phyloP scores from a whole-genome alignment of 345 rosid genomes.

The Trapa incisa region DNA sequence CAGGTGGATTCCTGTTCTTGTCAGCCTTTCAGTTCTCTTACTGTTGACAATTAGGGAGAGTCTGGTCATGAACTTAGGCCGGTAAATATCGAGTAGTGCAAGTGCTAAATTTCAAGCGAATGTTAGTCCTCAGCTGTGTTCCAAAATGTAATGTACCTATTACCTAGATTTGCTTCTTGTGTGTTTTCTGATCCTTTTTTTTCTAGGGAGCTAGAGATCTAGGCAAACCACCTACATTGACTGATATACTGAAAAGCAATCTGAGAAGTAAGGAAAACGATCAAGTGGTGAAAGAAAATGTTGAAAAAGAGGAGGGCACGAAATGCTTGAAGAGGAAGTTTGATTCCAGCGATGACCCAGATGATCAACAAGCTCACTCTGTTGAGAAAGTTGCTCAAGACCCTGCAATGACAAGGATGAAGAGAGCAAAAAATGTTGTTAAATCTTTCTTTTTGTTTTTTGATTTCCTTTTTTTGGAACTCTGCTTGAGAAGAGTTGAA shows the following conservation, averaged over 20 bases:
- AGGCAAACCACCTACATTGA: slow-evolving; percentile 68
- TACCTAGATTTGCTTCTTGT: not conserved
- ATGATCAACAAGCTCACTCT: slow-evolving; percentile 22
- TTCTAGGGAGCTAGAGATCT: slow-evolving; percentile 70
- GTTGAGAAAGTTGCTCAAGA: slow-evolving; percentile 24
- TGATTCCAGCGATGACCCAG: slow-evolving; percentile 27
- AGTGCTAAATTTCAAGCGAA: too few species aligned
- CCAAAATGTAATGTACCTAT: too few species aligned
- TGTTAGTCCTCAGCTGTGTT: too few species aligned
- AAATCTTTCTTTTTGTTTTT: not conserved
- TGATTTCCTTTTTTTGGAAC: too few species aligned
- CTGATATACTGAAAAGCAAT: slow-evolving; percentile 47
- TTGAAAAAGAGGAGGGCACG: slow-evolving; percentile 19
- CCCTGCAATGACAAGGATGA: slow-evolving; percentile 37
- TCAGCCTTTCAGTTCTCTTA: not conserved
- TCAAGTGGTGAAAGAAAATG: slow-evolving; percentile 12
- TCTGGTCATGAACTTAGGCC: too few species aligned
- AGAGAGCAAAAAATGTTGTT: slow-evolving; percentile 61
- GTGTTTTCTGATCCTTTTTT: not conserved
- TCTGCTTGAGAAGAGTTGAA: not conserved
- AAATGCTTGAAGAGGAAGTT: slow-evolving; percentile 58
- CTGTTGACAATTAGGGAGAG: not conserved
- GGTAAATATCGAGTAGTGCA: too few species aligned
- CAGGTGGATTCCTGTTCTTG: slow-evolving; percentile 33
- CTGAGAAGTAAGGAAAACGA: slow-evolving; percentile 23